A percentile compares a stretch with the other conserved stretches of the same genome.
These are phyloP conservation scores for Aspergillus nanangensis DNA, from an alignment of 495 filamentous ascomycete species.

Conservation along the genomic window DNA sequence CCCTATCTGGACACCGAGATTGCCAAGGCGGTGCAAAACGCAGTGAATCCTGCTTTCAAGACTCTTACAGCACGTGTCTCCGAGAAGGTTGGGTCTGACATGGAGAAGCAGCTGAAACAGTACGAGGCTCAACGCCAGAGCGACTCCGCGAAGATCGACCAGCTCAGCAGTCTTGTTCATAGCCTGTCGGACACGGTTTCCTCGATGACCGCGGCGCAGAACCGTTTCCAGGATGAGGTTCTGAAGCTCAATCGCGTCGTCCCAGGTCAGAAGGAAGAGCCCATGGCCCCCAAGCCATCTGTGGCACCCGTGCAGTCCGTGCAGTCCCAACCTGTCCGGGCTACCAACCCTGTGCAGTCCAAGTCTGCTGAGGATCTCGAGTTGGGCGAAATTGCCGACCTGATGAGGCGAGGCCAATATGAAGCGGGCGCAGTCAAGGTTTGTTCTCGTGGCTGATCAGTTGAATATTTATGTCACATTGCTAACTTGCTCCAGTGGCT, in stretches of 20 bases:
- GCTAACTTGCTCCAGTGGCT: constrained; percentile 85
- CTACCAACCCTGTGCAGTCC: too few relatives aligned
- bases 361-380: constrained; percentile 63
- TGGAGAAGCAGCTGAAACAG: constrained; percentile 64
- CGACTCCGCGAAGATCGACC: constrained; percentile 77
- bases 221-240: constrained; percentile 57
- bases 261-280: constrained; percentile 7
- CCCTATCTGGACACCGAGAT: constrained; percentile 66
- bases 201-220: constrained; percentile 62
- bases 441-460: too few relatives aligned
- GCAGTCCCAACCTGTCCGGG: too few relatives aligned
- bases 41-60: constrained; percentile 62
- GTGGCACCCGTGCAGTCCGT: constrained; percentile 11
- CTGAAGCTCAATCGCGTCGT: constrained; percentile 43
- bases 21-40: constrained; percentile 52
- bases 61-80: constrained; percentile 52
- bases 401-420: constrained; percentile 60
- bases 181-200: constrained; percentile 68
- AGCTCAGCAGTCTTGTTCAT: constrained; percentile 68
- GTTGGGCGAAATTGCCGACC: constrained; percentile 55
- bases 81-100: constrained; percentile 56
- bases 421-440: constrained; percentile 69
- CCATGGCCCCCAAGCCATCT: background rate
- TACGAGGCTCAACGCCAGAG: constrained; percentile 64
- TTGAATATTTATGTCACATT: too few relatives aligned